Conservation (phyloP, 169 alveolate species). For the Blepharisma undulans region DNA sequence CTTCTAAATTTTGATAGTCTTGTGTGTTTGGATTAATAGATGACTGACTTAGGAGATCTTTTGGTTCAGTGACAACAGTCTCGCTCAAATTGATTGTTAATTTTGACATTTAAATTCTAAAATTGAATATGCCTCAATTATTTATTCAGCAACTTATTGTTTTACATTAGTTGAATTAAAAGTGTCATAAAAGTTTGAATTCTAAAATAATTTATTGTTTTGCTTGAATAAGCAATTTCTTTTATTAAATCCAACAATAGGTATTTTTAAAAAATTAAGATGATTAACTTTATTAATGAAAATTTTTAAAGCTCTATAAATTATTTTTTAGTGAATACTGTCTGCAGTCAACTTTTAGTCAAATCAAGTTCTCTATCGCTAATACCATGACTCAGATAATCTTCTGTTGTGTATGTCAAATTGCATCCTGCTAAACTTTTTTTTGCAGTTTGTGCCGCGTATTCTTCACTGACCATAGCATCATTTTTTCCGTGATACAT, state of each 20-base stretch:
- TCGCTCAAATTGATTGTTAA: neutral
- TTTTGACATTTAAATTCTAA: neutral
- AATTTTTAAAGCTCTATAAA: neutral
- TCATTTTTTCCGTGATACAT: conserved; percentile 70
- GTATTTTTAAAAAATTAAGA: neutral
- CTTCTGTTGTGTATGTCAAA: neutral
- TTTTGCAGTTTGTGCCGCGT: neutral
- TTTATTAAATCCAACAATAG: too few species aligned
- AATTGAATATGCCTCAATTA: neutral
- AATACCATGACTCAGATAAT: neutral
- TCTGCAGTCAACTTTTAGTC: neutral
- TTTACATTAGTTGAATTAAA: too few species aligned
- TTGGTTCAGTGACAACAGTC: neutral
- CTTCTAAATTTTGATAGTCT: neutral
- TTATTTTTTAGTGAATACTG: neutral
- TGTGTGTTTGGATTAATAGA: neutral
- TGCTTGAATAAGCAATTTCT: too few species aligned
- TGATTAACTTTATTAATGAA: too few species aligned
- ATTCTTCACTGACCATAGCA: conserved; percentile 41
- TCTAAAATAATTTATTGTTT: too few species aligned
- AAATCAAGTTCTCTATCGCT: neutral
- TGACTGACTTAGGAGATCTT: neutral
- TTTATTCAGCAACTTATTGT: neutral
- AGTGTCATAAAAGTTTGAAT: too few species aligned
- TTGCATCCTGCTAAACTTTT: neutral